These are phyloP conservation scores for Trichoderma endophyticum DNA, from an alignment of 2,329 filamentous ascomycete species.

Conservation along the genomic window DNA sequence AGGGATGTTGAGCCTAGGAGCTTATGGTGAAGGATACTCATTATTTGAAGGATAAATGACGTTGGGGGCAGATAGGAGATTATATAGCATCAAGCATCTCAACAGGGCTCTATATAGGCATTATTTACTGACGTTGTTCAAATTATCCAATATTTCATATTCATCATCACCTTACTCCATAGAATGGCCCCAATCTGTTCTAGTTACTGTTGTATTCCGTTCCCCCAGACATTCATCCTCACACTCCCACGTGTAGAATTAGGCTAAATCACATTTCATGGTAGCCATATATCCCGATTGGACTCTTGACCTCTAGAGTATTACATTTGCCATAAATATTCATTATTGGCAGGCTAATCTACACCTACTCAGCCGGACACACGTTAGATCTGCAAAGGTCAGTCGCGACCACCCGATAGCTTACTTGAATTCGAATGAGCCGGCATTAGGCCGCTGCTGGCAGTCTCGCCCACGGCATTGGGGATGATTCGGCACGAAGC, in stretches of 20 bases:
- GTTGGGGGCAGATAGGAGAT: background rate
- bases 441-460: background rate
- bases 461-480: background rate
- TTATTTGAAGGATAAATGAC: background rate
- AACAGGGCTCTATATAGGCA: background rate
- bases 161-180: background rate
- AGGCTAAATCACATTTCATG: background rate
- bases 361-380: background rate
- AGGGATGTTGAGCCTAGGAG: background rate
- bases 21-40: background rate
- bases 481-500: background rate
- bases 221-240: background rate
- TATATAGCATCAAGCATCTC: background rate
- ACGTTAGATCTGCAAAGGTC: slow-evolving; percentile 1
- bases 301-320: background rate
- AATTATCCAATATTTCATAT: background rate
- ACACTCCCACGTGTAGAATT: background rate
- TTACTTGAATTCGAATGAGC: background rate
- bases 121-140: background rate
- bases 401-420: background rate
- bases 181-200: background rate
- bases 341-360: slow-evolving; percentile 3
- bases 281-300: background rate
- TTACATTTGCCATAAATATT: background rate
- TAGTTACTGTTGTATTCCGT: background rate